phyloP scores from a whole-genome alignment of 2,329 filamentous ascomycete species.

The Hymenoscyphus fructigenus region DNA sequence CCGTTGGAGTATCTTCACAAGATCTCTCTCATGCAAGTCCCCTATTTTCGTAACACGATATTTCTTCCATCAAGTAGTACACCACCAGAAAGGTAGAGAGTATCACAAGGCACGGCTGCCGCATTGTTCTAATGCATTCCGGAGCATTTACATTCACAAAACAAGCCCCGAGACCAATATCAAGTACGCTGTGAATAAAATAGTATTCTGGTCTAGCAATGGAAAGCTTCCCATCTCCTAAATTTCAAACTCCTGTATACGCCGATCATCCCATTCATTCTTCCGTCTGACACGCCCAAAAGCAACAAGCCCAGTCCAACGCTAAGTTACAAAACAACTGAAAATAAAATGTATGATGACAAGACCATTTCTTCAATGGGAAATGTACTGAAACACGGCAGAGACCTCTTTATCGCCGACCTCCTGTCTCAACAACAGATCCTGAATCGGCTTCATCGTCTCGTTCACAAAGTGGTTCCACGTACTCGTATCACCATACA shows the following conservation, averaged over 20 bases:
- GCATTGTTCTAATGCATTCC: background rate
- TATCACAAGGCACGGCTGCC: background rate
- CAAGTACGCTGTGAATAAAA: background rate
- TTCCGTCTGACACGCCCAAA: background rate
- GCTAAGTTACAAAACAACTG: background rate
- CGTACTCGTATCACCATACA: conserved; percentile 97
- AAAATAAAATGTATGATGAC: background rate
- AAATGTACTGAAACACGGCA: conserved; percentile 98
- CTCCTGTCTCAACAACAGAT: conserved; percentile 87
- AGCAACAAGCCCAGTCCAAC: background rate
- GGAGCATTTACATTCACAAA: background rate
- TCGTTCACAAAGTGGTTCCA: conserved; percentile 97
- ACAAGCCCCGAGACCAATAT: background rate
- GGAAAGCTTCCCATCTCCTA: background rate
- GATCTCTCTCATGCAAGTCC: background rate
- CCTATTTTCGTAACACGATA: background rate
- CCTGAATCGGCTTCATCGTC: conserved; percentile 79
- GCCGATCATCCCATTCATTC: background rate
- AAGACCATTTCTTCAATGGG: conserved; percentile 55
- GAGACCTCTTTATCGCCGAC: conserved; percentile 76
- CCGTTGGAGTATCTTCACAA: too few species aligned
- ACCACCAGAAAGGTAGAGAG: background rate
- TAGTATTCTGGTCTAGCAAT: background rate
- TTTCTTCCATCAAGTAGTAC: background rate
- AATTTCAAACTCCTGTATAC: background rate